Conservation (phyloP, 192 early-diverging fungal genomes). For the Backusella tuberculispora region DNA sequence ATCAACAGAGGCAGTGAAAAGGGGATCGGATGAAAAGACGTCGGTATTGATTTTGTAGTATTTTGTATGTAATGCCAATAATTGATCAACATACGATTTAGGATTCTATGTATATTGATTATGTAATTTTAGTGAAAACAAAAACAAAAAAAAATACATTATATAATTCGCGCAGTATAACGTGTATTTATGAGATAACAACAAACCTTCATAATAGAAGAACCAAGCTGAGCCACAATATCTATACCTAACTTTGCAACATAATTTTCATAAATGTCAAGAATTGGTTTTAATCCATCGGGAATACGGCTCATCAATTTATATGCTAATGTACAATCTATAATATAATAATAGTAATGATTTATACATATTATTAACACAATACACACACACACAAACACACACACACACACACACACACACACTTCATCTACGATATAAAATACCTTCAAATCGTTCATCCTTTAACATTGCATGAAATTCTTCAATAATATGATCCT, state of each 20-base stretch:
- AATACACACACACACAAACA: neutral
- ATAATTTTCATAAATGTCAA: slow-evolving; percentile 67
- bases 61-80: slow-evolving; percentile 67
- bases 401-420: neutral
- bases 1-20: slow-evolving; percentile 79
- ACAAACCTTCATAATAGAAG: slow-evolving; percentile 6
- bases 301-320: slow-evolving; percentile 65
- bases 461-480: slow-evolving; percentile 71
- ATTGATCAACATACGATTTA: slow-evolving; percentile 65
- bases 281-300: slow-evolving; percentile 61
- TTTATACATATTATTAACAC: neutral
- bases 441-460: slow-evolving; percentile 61
- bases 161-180: neutral
- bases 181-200: neutral
- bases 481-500: slow-evolving; percentile 63
- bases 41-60: slow-evolving; percentile 60
- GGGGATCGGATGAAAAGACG: slow-evolving; percentile 67
- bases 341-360: neutral
- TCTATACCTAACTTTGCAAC: slow-evolving; percentile 61
- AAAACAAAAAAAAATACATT: neutral
- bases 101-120: slow-evolving; percentile 61
- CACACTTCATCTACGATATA: neutral
- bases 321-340: slow-evolving; percentile 72
- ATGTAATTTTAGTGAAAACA: neutral
- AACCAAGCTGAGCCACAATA: slow-evolving; percentile 52